Conservation (phyloP, 2,329 filamentous ascomycete species). For the Fusarium proliferatum region DNA sequence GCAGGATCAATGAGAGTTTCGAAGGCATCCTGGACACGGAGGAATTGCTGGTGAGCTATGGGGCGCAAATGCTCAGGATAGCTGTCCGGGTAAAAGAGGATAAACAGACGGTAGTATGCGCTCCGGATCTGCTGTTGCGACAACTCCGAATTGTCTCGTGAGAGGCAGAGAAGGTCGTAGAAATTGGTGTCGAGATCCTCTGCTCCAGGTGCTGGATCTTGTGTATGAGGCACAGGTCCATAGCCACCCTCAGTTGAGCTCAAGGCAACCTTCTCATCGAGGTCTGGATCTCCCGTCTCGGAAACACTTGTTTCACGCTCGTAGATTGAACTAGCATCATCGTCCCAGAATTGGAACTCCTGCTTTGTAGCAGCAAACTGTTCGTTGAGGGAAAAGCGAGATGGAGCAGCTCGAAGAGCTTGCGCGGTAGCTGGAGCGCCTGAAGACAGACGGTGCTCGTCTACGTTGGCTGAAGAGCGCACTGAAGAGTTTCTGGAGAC, state of each 20-base stretch:
- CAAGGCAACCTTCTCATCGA: conserved; percentile 23
- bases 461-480: conserved; percentile 40
- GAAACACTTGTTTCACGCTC: conserved; percentile 47
- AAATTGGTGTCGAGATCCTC: conserved; percentile 47
- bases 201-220: neutral
- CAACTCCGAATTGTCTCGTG: conserved; percentile 45
- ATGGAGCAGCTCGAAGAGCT: conserved; percentile 51
- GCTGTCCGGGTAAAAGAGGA: conserved; percentile 57
- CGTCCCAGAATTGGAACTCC: conserved; percentile 61
- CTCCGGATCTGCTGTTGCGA: conserved; percentile 52
- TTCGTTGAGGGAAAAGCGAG: conserved; percentile 59
- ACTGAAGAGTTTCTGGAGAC: conserved; percentile 39
- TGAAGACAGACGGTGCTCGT: conserved; percentile 38
- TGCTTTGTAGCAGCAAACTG: conserved; percentile 60
- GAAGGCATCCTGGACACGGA: conserved; percentile 56
- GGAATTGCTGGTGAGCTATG: conserved; percentile 55
- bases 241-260: conserved; percentile 22
- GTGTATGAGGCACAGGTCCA: neutral
- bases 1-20: conserved; percentile 60
- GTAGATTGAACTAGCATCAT: conserved; percentile 59
- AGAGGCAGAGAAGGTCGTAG: conserved; percentile 60
- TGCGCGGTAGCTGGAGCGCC: conserved; percentile 28
- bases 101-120: conserved; percentile 59
- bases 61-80: conserved; percentile 54
- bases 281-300: conserved; percentile 28